Base-by-base conservation (phyloP, 495 filamentous ascomycete species). In the Penicillium flavigenum region DNA sequence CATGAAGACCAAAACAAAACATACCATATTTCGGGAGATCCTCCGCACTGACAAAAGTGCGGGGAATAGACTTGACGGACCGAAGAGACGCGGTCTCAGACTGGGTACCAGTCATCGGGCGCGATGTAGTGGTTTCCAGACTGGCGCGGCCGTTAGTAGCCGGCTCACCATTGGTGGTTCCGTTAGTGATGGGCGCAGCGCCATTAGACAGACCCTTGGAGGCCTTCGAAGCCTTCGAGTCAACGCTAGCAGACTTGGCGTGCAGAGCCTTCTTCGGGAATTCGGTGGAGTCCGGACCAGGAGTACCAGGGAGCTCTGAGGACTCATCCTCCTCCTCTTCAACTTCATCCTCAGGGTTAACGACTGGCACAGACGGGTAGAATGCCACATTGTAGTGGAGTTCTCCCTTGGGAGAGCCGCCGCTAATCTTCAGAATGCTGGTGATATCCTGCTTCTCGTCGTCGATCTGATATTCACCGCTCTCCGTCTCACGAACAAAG, bases 261-360 rank as follows among this genome's bases (percentile, higher is more conserved):
- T 75, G 72, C 4, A 47, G 24, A 17, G 42, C 60, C 53, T 69
- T 69, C 65, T 70, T 75, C 44, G 71, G 71, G 43, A 73, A 55
- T 17, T 70, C 61, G 31, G 27, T 24, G 16, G 51, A 41, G 11
- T 59, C 58, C 38, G 63, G 51, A 27, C 54, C 60, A 38, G 72
- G 62, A 2, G 53, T 48, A 32, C 42, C 41, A 12, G 26, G 38
- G 20, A 43, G 34, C n/a, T 59, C 60, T 1, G 34, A 44, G 22
- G 73, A 63, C 32, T 82, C 73, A 16, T 72, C 75, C 52, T 83
- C 78, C 58, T 83, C 78, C 58, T 84, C 78, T 43, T 85, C 83
- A 42, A 82, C 88, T 61, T 96, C 92, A n/a, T 96, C 90, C 61
- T 96, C 93, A 5, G 93, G 93, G 71, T 98, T 94, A 41, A 88